Conservation (phyloP, 2,329 filamentous ascomycete species). For the Tolypocladium capitatum region DNA sequence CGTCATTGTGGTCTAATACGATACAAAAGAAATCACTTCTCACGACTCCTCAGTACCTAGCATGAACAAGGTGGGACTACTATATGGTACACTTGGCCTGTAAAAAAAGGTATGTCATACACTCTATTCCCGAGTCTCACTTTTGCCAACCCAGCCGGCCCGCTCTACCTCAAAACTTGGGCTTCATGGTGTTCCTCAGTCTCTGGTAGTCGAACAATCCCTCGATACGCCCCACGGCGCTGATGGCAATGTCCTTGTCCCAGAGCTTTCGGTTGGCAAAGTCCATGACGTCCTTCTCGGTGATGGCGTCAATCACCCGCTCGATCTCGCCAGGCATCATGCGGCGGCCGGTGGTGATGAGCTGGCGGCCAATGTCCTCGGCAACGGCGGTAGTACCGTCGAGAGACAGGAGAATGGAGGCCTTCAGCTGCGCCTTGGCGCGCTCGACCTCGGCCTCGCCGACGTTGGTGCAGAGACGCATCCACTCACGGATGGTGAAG, state of each 20-base stretch:
- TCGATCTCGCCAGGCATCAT: constrained; percentile 91
- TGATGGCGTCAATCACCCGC: constrained; percentile 75
- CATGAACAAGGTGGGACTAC: constrained; percentile 23
- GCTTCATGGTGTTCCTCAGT: constrained; percentile 74
- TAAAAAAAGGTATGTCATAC: constrained; percentile 39
- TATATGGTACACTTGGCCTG: constrained; percentile 43
- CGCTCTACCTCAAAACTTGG: constrained; percentile 45
- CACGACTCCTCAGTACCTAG: constrained; percentile 18
- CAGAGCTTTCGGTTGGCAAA: constrained; percentile 92
- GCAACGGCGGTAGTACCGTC: constrained; percentile 95
- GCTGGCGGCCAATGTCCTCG: constrained; percentile 96
- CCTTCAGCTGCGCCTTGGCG: constrained; percentile 98
- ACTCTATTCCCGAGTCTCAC: constrained; percentile 37
- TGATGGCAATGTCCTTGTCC: constrained; percentile 93
- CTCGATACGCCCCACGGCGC: constrained; percentile 87
- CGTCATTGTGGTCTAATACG: not conserved
- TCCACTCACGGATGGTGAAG: constrained; percentile 98
- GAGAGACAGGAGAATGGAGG: constrained; percentile 89
- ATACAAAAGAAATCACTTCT: constrained; percentile 9
- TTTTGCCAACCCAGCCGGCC: constrained; percentile 18
- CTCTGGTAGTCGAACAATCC: constrained; percentile 67
- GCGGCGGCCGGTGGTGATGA: constrained; percentile 90
- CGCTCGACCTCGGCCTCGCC: constrained; percentile 87
- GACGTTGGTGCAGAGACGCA: constrained; percentile 81
- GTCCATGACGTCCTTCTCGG: constrained; percentile 92